Evolutionary conservation across 2,329 filamentous ascomycete genomes (phyloP), one percentile per base, ranked within the genome.

Genomic region (Phaeosphaeria sp.): DNA sequence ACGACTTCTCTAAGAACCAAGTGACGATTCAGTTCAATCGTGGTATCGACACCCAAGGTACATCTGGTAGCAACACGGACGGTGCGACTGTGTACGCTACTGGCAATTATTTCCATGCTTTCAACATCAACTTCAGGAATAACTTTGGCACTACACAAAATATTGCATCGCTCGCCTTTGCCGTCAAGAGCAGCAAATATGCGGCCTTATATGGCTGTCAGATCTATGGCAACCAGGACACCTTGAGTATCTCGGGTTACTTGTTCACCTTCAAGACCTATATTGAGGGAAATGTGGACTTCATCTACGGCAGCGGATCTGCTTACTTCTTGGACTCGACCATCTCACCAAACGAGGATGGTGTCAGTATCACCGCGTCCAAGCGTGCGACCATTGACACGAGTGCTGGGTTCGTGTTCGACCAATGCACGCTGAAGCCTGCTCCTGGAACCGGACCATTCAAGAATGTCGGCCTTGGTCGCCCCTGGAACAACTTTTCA

Each of bases 281-380:
- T 55, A 72, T 79, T 33, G 73, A 77, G 54, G 78, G 77, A 4
- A 78, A 77, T 23, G 71, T 79, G 33, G 78, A 82, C 39, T 80
- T 81, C 72, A 81, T 78, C 21, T 77, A 76, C 65, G 80, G 80
- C 10, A 69, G 73, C 23, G 80, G 80, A 2, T 72, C 79, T 0
- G 80, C 71, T 6, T 82, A 82, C 60, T 82, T 83, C 72, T 67
- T 67, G n/a, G 73, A 72, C 54, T 72, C 71, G 7, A 76, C 73
- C 6, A 78, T 78, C 20, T 69, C 74, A 4, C 72, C 76, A 0
- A 78, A 77, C 43, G 68, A 72, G 27, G 76, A 78, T 39, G 72
- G 64, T n/a, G 65, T 72, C 52, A 71, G 65, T 46, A 72, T 79
- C 43, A 78, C 76, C 9, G 76, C 76, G 30, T 68, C 72, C 58